Conservation (phyloP, 345 rosid species). For the Eutrema heterophyllum region DNA sequence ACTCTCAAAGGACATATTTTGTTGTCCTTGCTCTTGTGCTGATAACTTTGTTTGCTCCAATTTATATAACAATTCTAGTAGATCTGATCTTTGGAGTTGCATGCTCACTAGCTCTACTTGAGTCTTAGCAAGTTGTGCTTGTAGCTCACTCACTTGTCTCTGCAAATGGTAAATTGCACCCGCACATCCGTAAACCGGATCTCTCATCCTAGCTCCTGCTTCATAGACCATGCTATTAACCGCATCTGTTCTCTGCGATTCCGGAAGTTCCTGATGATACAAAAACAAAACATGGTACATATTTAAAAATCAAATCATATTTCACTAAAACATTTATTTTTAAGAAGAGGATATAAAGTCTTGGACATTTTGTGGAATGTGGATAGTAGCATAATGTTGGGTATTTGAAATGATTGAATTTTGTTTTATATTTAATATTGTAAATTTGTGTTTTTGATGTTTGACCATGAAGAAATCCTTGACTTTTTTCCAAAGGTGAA, state of each 20-base stretch:
- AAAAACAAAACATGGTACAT: neutral
- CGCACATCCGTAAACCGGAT: constrained; percentile 90
- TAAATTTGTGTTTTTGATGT: constrained; percentile 3
- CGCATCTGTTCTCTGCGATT: constrained; percentile 77
- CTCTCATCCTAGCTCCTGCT: constrained; percentile 79
- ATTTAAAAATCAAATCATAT: neutral
- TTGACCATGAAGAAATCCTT: constrained; percentile 22
- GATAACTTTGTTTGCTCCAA: constrained; percentile 40
- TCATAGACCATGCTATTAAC: constrained; percentile 98
- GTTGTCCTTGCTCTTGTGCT: constrained; percentile 32
- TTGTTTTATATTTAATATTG: neutral
- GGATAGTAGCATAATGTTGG: neutral
- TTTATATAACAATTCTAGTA: constrained; percentile 54
- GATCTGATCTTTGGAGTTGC: constrained; percentile 70
- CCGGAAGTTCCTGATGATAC: constrained; percentile 75
- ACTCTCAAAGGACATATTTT: constrained; percentile 27
- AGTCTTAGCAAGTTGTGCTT: constrained; percentile 75
- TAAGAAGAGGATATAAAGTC: neutral
- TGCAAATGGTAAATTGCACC: constrained; percentile 86
- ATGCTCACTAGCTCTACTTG: constrained; percentile 63
- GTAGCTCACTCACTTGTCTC: constrained; percentile 74
- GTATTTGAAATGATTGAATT: neutral
- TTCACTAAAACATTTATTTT: neutral
- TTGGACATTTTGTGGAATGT: neutral
- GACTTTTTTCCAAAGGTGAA: constrained; percentile 20